Base-by-base conservation (phyloP, 192 early-diverging fungal species). In the Gamsiella multidivaricata region DNA sequence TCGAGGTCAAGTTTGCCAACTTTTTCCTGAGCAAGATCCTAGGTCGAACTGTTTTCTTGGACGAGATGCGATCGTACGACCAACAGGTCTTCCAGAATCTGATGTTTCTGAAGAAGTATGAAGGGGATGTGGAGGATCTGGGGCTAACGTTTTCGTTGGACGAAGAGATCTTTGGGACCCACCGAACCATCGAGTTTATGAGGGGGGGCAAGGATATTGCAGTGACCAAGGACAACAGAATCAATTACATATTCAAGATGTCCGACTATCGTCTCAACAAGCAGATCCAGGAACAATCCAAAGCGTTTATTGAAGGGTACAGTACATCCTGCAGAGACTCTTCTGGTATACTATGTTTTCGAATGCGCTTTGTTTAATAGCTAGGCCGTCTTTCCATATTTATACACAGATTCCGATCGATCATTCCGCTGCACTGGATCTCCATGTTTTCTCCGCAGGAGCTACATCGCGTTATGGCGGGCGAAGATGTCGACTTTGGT, bases 401-500 rank as follows among this genome's bases (percentile, higher is more conserved):
- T 33, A 43, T 25, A 3, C 3, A 33, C 56, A 81, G 81, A 17
- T 85, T 85, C 74, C 73, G 84, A 39, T 82, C 83, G 0, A 82
- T 98, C 45, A 91, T 98, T 36, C 85, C 89, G 3, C 85, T 90
- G 17, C 75, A 82, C 23, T 97, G 95, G 95, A 80, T 98, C 25
- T 83, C 85, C 7, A 87, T 98, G 51, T 98, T 98, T 83, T 94
- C 94, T 26, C 90, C 91, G 37, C 84, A 89, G 32, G 97, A 98
- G 81, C 70, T 98, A 26, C 95, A 94, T 56, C 79, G 86, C 11
- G 83, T 89, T 20, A 84, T 90, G 34, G 88, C 88, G 1, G 88
- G 88, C 7, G 88, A 90, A 46, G 86, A 87, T 45, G 73, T 71
- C 20, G 85, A 89, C 68, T 88, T 88, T 70, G 88, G 88, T 83